phyloP scores from a whole-genome alignment of 2,329 filamentous ascomycete genomes.

The Colletotrichum gigasporum region DNA sequence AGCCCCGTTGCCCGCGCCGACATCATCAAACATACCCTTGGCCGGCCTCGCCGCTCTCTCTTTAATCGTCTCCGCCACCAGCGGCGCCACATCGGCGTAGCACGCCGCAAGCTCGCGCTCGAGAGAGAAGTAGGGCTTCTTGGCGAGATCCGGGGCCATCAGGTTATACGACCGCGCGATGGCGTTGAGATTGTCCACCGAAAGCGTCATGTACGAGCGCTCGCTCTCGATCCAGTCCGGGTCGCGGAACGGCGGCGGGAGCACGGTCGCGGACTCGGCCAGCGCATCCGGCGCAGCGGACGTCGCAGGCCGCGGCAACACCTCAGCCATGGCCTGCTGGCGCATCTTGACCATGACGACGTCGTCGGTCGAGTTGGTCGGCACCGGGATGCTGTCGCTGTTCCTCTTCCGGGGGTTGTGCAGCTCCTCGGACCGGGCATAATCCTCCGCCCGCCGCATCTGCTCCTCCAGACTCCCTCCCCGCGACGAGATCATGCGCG shows the following conservation, averaged over 20 bases:
- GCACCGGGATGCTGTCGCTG: conserved; percentile 56
- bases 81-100: conserved; percentile 86
- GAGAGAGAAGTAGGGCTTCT: conserved; percentile 90
- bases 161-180: conserved; percentile 91
- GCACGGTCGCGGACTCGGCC: conserved; percentile 36
- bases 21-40: conserved; percentile 40
- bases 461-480: conserved; percentile 81
- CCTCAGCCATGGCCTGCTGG: conserved; percentile 37
- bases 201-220: conserved; percentile 76
- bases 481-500: conserved; percentile 78
- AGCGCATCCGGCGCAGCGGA: too few relatives aligned
- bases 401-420: conserved; percentile 66
- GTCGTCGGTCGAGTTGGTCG: conserved; percentile 58
- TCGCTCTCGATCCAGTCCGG: conserved; percentile 79
- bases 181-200: conserved; percentile 80
- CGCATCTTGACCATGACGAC: conserved; percentile 57
- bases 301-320: too few relatives aligned
- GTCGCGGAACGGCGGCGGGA: conserved; percentile 78
- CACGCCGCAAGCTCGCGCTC: conserved; percentile 83
- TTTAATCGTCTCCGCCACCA: conserved; percentile 76
- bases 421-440: conserved; percentile 77
- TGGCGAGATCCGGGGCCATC: conserved; percentile 90
- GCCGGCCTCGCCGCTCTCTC: conserved; percentile 67
- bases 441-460: conserved; percentile 74
- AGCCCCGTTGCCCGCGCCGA: conserved; percentile 42